Percentiles rank a stretch among this genome's conserved stretches.
Conservation (phyloP, 768 basidiomycete genomes). For the Holtermannia corniformis region DNA sequence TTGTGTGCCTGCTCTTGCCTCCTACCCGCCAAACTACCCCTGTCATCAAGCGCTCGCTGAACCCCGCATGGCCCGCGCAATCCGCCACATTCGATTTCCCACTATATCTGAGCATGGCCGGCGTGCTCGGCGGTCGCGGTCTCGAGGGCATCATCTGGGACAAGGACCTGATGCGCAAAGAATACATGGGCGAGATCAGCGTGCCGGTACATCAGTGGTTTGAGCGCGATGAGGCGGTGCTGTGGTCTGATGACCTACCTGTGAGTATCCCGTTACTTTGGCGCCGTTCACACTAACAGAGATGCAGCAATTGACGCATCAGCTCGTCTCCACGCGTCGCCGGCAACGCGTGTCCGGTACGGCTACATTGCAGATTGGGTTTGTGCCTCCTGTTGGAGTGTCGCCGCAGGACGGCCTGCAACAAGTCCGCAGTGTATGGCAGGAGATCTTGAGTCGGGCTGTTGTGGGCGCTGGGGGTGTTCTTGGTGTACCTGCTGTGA, state of each 20-base stretch:
- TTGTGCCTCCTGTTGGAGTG: conserved; percentile 39
- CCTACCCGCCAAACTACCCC: conserved; percentile 63
- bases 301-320: conserved; percentile 47
- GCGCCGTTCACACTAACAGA: not conserved
- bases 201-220: conserved; percentile 81
- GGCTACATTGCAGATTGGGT: conserved; percentile 56
- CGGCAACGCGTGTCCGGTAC: conserved; percentile 50
- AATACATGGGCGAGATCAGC: conserved; percentile 83
- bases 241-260: conserved; percentile 55
- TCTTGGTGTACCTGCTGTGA: conserved; percentile 36
- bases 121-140: conserved; percentile 33
- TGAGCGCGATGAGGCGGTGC: conserved; percentile 45
- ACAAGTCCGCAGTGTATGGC: conserved; percentile 46
- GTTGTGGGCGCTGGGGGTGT: conserved; percentile 18
- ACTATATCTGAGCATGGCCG: conserved; percentile 62
- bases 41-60: conserved; percentile 60
- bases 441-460: conserved; percentile 13
- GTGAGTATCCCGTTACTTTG: conserved; percentile 44
- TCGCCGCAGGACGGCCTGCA: conserved; percentile 39
- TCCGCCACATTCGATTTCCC: conserved; percentile 86
- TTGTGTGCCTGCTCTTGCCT: conserved; percentile 55
- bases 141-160: conserved; percentile 89
- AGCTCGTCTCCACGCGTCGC: conserved; percentile 48
- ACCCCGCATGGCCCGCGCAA: conserved; percentile 57
- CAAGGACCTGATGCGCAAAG: conserved; percentile 68